A percentile compares a stretch with the other conserved stretches of the same genome.
Conservation (phyloP, 495 filamentous ascomycete genomes). For the Neurospora pannonica region DNA sequence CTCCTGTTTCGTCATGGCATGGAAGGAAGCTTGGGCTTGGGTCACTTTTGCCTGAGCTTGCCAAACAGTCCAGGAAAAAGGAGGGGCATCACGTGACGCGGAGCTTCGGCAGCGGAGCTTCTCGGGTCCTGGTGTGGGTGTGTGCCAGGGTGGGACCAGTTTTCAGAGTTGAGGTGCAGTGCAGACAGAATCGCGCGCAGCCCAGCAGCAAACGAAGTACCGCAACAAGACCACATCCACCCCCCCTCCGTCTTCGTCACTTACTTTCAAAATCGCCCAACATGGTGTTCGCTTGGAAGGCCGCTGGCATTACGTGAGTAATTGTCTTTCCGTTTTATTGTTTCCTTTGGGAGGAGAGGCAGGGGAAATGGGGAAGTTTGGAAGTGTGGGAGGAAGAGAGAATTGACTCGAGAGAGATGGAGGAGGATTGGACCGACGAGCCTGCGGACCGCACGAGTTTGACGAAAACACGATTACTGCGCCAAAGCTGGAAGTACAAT, state of each 20-base stretch:
- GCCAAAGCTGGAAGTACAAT: not conserved
- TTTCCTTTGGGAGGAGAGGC: not conserved
- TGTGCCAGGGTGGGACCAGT: constrained; percentile 14
- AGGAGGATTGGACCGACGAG: not conserved
- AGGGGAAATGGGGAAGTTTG: not conserved
- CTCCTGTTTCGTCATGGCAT: not conserved
- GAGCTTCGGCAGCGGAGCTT: constrained; percentile 20
- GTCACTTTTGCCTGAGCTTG: not conserved
- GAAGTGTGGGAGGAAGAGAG: not conserved
- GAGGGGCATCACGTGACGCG: constrained; percentile 20
- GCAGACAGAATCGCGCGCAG: not conserved
- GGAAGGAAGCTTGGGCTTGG: not conserved
- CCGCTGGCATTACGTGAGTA: constrained; percentile 87
- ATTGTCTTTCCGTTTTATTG: not conserved
- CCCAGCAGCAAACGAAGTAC: too few species aligned
- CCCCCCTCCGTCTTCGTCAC: too few species aligned
- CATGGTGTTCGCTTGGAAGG: constrained; percentile 99
- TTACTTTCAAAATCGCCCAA: constrained; percentile 38
- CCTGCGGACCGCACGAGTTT: not conserved
- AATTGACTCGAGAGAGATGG: not conserved
- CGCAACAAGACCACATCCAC: too few species aligned
- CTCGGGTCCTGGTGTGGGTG: constrained; percentile 7
- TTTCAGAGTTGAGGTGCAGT: constrained; percentile 8
- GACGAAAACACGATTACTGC: not conserved
- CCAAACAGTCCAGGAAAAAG: not conserved